Base-by-base conservation (phyloP, 2,329 filamentous ascomycete genomes). In the Malbranchea zuffiana region DNA sequence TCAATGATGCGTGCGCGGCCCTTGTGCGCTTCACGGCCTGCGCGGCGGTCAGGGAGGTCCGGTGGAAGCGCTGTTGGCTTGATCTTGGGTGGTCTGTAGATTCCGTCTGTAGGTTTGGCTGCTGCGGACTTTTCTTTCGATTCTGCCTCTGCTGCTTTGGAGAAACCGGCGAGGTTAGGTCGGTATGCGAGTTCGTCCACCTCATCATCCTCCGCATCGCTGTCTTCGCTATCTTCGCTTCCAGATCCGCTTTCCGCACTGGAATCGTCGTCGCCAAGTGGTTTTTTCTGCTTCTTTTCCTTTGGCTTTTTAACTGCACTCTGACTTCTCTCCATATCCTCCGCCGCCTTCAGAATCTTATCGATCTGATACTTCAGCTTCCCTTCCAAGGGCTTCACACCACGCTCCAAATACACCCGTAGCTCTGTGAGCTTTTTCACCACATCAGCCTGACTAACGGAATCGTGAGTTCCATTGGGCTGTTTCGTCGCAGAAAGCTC, bases 321-420 rank as follows among this genome's bases (percentile, higher is more conserved):
- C 40, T 57, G 51, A 7, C 46, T 44, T 19, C 56, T 46, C 32
- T 61, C 53, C 3, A 52, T 49, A 42, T 63, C 54, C 43, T 93
- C 82, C 23, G 86, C 86, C 0, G 85, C 83, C 45, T 85, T 81
- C 13, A 98, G 69, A 17, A 95, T 86, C 55, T 93, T 90, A 60
- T 96, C 88, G 51, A 98, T 85, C 56, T 95, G 87, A 61, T 95
- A 98, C 47, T 86, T 88, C 44, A 98, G 64, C 50, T 87, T 82
- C 47, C 81, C 80, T 61, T 98, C 92, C 11, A 96, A 65, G 0
- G 90, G 90, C 11, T 83, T 77, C 3, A 94, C 82, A 47, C 90
- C 92, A 55, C 86, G 86, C 53, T 98, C 92, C 1, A 98, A 68
- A 56, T 92, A 96, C 1, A 95, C 69, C n/a, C 88, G 75, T 35